Conservation (phyloP, 805 yeast genomes). For the Pichia cabralensis region DNA sequence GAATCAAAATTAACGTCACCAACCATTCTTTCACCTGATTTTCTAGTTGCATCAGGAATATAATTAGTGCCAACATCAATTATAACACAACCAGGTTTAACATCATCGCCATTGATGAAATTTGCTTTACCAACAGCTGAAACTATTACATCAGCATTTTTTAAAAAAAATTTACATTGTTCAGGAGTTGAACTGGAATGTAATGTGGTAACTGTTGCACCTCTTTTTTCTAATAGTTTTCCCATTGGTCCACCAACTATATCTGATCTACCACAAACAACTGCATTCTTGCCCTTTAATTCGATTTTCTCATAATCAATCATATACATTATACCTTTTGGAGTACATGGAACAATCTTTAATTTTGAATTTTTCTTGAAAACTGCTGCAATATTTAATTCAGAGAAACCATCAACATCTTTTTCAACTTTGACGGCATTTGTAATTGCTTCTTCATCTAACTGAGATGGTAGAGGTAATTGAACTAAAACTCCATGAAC, state of each 20-base stretch:
- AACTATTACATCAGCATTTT: constrained; percentile 75
- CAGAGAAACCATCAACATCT: constrained; percentile 94
- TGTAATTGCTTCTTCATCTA: constrained; percentile 73
- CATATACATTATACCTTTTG: constrained; percentile 81
- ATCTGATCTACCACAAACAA: constrained; percentile 90
- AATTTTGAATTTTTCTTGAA: constrained; percentile 82
- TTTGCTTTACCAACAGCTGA: constrained; percentile 88
- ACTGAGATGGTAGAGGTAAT: constrained; percentile 75
- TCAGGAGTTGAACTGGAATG: constrained; percentile 67
- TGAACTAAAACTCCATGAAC: constrained; percentile 87
- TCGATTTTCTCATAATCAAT: constrained; percentile 58
- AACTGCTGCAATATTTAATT: constrained; percentile 81
- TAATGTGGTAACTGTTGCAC: constrained; percentile 81
- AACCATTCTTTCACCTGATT: constrained; percentile 75
- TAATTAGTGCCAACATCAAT: constrained; percentile 95
- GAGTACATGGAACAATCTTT: constrained; percentile 85
- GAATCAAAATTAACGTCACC: constrained; percentile 87
- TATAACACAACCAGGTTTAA: constrained; percentile 76
- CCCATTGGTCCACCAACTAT: constrained; percentile 95
- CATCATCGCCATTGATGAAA: constrained; percentile 79
- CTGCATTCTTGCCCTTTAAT: constrained; percentile 74
- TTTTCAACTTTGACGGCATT: constrained; percentile 71
- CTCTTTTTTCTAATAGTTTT: constrained; percentile 63
- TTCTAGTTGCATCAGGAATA: constrained; percentile 61
- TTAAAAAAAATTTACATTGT: constrained; percentile 39